Evolutionary conservation across 2,329 filamentous ascomycete genomes (phyloP), one percentile per base, ranked within the genome.

Genomic region (Rhytidhysteron rufulum): DNA sequence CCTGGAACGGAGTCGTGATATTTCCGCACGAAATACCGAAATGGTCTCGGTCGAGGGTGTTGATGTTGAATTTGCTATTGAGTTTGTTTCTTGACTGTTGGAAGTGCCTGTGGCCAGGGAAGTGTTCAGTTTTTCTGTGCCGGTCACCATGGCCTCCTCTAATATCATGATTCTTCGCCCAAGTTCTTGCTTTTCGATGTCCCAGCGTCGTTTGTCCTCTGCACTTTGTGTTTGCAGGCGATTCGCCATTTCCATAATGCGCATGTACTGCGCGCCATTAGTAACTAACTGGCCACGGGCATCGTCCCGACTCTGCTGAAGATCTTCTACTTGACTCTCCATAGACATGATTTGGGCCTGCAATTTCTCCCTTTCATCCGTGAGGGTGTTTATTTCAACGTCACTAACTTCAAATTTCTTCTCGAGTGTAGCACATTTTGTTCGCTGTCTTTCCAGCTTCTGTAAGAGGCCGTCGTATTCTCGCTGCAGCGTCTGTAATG

Each of bases 391-490:
- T 45, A 79, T 71, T 49, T 66, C 62, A 9, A 57, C 45, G 31
- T 63, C 62, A 34, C 54, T 60, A 32, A 63, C 58, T 43, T 61
- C 56, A 33, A 62, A 58, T 39, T 66, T 64, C 40, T 68, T 71
- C 42, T 75, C 74, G 2, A 78, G 63, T 2, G 74, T 67, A 31
- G 68, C 67, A 31, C 67, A 73, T 47, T 72, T 72, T 11, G 66
- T 68, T 34, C 73, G 69, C 44, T 75, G 73, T 4, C 71, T 65
- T 22, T 74, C 71, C 17, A 75, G 70, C 19, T 73, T 76, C 16
- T 74, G 67, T 3, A 78, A 65, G 4, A 79, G 62, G 33, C 66
- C 68, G 39, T 76, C 68, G 49, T 79, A 74, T 54, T 79, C 75
- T n/a, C 66, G 64, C 50, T 77, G 74, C 5, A 79, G 60, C 1